Evolutionary conservation across 495 filamentous ascomycete genomes (phyloP).

Genomic region (Lasiosphaeria hispida): DNA sequence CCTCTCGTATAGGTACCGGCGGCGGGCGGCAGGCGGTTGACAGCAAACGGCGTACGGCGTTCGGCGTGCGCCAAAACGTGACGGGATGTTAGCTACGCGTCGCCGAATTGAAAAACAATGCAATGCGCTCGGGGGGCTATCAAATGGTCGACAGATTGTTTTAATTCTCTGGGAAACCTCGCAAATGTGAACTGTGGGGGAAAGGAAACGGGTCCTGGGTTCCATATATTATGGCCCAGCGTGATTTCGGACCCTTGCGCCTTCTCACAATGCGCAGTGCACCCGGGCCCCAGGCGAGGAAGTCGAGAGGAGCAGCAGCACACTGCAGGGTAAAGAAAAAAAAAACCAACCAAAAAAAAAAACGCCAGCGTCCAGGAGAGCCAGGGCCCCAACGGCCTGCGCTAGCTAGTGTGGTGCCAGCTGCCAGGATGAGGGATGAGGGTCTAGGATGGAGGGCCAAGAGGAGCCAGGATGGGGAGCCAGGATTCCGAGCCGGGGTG

Average conservation of each 20-base stretch:
- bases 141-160: constrained; percentile 8
- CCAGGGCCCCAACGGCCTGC: constrained; percentile 11
- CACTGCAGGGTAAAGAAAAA: too few species aligned
- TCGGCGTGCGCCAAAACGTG: too few species aligned
- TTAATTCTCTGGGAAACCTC: constrained; percentile 16
- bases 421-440: constrained; percentile 1
- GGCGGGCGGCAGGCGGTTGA: too few species aligned
- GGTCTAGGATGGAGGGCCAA: background rate
- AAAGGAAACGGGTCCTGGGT: constrained; percentile 20
- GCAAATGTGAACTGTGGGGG: constrained; percentile 17
- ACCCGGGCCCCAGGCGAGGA: constrained; percentile 3
- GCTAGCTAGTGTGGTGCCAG: constrained; percentile 12
- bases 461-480: constrained; percentile 3
- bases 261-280: constrained; percentile 15
- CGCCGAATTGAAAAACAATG: constrained; percentile 24
- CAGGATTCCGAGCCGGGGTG: background rate
- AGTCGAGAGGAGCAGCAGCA: background rate
- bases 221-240: constrained; percentile 23
- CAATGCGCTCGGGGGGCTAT: constrained; percentile 6
- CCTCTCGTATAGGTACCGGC: too few species aligned
- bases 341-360: too few species aligned
- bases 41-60: too few species aligned
- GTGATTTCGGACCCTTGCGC: constrained; percentile 21
- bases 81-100: too few species aligned
- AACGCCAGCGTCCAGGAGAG: background rate